Base-by-base conservation (phyloP, 352 stramenopile species). In the Globisporangium splendens region DNA sequence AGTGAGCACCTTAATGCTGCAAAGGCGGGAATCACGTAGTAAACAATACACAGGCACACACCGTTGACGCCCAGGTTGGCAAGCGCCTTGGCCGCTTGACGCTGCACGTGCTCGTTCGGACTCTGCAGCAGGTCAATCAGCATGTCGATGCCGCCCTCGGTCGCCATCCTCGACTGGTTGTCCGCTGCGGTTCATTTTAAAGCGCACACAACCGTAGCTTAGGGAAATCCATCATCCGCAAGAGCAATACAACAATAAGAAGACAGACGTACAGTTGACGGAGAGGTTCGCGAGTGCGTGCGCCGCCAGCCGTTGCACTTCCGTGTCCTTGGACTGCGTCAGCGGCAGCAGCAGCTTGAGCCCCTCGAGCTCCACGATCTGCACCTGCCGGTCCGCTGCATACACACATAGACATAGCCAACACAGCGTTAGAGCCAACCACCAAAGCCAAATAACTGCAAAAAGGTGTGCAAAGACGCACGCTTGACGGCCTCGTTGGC, bases 401-500 rank as follows among this genome's bases (percentile, higher is more conserved):
- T 44, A 65, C 12, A 46, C 11, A 21, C 21, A 63, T 18, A 20
- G 44, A 24, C 22, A 51, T 20, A 18, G 12, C 13, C 2, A 46
- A 0, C 33, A 28, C 35, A 20, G 15, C 38, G 7, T 31, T 50
- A 28, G 3, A n/a, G n/a, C 24, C 18, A 7, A 7, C 20, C 15
- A 31, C 47, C 12, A 5, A 11, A 42, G 21, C 52, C 5, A 31
- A 6, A 47, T 12, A 38, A 28, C 17, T 2, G 21, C 39, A 38
- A 20, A 7, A 33, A 39, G 12, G 12, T 15, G 6, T 24, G 17
- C 14, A 61, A 14, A 35, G 8, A 77, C 79, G 46, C 42, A 96
- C 87, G 86, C 65, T 98, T 97, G 42, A 98, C 93, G 21, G 93
- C 93, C 61, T 98, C 89, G 59, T 98, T 98, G 17, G 93, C 93